Conservation (phyloP, 1,284 basidiomycete genomes). For the Boletus mariae region DNA sequence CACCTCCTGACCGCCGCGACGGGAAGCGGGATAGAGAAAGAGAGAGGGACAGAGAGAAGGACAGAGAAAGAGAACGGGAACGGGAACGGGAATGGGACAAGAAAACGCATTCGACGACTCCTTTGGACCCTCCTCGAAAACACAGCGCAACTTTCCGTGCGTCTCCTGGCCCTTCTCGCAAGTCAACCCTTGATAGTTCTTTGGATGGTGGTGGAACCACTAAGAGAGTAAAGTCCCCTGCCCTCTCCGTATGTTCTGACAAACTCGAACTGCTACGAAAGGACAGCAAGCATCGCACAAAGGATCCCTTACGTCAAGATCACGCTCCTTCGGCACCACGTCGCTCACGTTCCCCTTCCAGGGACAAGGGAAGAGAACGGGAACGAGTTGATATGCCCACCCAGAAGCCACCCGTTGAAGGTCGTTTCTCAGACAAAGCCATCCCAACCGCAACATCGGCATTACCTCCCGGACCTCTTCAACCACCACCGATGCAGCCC, state of each 20-base stretch:
- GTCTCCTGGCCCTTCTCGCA: slow-evolving; percentile 17
- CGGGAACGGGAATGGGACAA: neutral
- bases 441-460: neutral
- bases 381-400: neutral
- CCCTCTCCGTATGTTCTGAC: slow-evolving; percentile 26
- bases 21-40: slow-evolving; percentile 1
- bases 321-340: slow-evolving; percentile 3
- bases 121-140: slow-evolving; percentile 12
- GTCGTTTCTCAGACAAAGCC: neutral
- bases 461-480: slow-evolving; percentile 19
- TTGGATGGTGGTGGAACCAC: slow-evolving; percentile 6
- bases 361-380: slow-evolving; percentile 7
- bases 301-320: slow-evolving; percentile 8
- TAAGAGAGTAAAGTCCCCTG: slow-evolving; percentile 23
- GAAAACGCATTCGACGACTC: slow-evolving; percentile 10
- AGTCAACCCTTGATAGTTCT: slow-evolving; percentile 13
- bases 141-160: slow-evolving; percentile 13
- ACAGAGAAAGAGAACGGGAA: neutral
- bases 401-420: slow-evolving; percentile 5
- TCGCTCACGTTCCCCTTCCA: slow-evolving; percentile 18
- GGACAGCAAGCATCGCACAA: slow-evolving; percentile 11
- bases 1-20: slow-evolving; percentile 13
- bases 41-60: neutral
- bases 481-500: slow-evolving; percentile 19
- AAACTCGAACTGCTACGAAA: slow-evolving; percentile 19